These are phyloP conservation scores for Penicillium sp. DNA, from an alignment of 2,329 filamentous ascomycete genomes.

Conservation along the genomic window DNA sequence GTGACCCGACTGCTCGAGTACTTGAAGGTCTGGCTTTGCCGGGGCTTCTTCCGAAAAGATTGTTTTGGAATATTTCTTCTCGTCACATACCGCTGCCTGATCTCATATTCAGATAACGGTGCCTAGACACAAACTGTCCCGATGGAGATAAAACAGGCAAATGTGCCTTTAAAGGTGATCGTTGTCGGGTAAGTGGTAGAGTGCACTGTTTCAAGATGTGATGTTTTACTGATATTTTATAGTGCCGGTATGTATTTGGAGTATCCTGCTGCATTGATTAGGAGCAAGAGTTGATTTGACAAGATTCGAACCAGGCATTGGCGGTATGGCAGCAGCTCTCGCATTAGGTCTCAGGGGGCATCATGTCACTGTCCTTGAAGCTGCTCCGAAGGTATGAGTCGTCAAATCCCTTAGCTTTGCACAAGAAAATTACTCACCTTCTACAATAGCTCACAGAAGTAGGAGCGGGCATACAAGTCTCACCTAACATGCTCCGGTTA, in stretches of 20 bases:
- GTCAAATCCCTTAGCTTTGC: background rate
- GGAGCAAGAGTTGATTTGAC: background rate
- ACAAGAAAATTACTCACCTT: background rate
- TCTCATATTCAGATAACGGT: background rate
- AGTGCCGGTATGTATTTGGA: constrained; percentile 31
- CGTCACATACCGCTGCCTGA: background rate
- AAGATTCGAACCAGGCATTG: constrained; percentile 29
- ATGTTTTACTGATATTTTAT: constrained; percentile 8
- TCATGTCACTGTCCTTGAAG: constrained; percentile 34
- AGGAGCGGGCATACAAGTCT: constrained; percentile 78
- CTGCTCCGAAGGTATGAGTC: constrained; percentile 33
- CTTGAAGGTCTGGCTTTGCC: background rate
- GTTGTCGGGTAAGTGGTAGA: constrained; percentile 34
- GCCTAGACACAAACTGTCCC: background rate
- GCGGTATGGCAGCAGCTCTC: constrained; percentile 37
- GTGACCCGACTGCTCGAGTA: background rate
- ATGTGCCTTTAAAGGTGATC: constrained; percentile 32
- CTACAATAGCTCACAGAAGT: constrained; percentile 48
- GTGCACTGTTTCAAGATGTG: background rate
- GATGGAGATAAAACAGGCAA: constrained; percentile 28
- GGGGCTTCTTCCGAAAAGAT: background rate
- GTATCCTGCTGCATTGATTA: background rate
- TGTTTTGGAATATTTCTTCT: background rate
- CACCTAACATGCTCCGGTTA: constrained; percentile 75
- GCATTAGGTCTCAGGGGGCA: constrained; percentile 37